These are phyloP conservation scores for Leccinellum albellum DNA, from an alignment of 768 basidiomycete species.

Conservation along the genomic window DNA sequence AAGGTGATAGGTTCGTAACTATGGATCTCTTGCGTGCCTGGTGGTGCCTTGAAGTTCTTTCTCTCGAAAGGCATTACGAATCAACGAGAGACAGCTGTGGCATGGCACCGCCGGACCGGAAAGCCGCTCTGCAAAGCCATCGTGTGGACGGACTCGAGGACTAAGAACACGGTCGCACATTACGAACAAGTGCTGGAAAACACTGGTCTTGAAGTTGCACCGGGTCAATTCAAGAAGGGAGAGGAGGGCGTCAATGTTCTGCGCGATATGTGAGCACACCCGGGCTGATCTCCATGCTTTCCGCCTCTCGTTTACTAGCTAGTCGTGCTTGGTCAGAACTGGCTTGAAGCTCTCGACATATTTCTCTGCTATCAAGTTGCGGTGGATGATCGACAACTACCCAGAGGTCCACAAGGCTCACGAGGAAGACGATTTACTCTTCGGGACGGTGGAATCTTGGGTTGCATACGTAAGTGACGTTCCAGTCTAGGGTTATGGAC, in stretches of 20 bases:
- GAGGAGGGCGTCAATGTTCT: slow-evolving; percentile 63
- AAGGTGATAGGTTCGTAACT: slow-evolving; percentile 82
- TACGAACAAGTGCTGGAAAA: slow-evolving; percentile 67
- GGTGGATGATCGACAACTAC: slow-evolving; percentile 94
- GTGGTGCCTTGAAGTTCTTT: neutral
- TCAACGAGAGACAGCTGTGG: slow-evolving; percentile 93
- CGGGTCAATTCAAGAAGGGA: slow-evolving; percentile 68
- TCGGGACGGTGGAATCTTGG: slow-evolving; percentile 98
- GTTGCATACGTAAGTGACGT: slow-evolving; percentile 68
- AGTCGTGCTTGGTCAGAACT: slow-evolving; percentile 47
- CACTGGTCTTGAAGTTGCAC: slow-evolving; percentile 69
- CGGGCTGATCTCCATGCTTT: neutral
- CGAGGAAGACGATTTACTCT: slow-evolving; percentile 73
- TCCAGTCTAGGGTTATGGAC: neutral
- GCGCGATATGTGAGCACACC: slow-evolving; percentile 60
- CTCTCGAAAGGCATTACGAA: slow-evolving; percentile 77
- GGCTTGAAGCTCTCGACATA: slow-evolving; percentile 96
- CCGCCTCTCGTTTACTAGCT: neutral
- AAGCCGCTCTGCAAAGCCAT: slow-evolving; percentile 85
- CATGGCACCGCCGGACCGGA: slow-evolving; percentile 89
- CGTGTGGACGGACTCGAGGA: slow-evolving; percentile 97
- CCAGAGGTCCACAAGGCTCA: slow-evolving; percentile 74
- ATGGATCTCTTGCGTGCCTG: neutral
- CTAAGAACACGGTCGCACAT: slow-evolving; percentile 78
- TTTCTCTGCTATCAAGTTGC: slow-evolving; percentile 94